Conservation (phyloP, 345 rosid genomes). For the Pistacia atlantica region DNA sequence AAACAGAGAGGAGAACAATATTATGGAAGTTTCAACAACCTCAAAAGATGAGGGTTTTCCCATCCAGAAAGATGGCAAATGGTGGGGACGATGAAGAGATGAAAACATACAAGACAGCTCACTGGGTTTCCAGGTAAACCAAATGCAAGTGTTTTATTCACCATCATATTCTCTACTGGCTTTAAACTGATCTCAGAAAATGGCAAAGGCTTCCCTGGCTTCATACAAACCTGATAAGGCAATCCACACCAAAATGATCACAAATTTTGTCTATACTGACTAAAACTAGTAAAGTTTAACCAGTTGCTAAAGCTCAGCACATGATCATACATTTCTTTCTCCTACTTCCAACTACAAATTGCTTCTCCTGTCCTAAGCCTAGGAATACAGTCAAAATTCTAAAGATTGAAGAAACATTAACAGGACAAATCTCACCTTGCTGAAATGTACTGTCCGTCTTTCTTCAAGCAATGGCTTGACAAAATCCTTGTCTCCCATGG, state of each 20-base stretch:
- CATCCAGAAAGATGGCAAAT: slow-evolving; percentile 86
- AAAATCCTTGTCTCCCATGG: slow-evolving; percentile 98
- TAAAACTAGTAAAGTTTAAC: slow-evolving; percentile 13
- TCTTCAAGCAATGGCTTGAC: slow-evolving; percentile 80
- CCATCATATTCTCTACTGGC: slow-evolving; percentile 29
- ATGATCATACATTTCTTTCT: neutral
- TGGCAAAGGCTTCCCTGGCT: slow-evolving; percentile 92
- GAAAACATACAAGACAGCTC: slow-evolving; percentile 89
- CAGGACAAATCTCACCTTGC: slow-evolving; percentile 50
- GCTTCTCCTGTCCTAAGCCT: neutral
- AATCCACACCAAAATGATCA: slow-evolving; percentile 14
- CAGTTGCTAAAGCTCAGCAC: slow-evolving; percentile 3
- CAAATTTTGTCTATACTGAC: slow-evolving; percentile 13
- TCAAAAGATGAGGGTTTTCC: slow-evolving; percentile 68
- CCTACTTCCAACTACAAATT: neutral
- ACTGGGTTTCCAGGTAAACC: slow-evolving; percentile 99
- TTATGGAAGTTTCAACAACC: slow-evolving; percentile 50
- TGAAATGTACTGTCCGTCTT: slow-evolving; percentile 70
- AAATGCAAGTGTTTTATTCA: slow-evolving; percentile 74
- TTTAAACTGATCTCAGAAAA: slow-evolving; percentile 70
- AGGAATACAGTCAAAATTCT: neutral
- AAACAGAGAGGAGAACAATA: neutral
- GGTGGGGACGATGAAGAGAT: slow-evolving; percentile 82
- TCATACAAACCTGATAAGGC: slow-evolving; percentile 76
- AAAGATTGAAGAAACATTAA: neutral